phyloP scores from a whole-genome alignment of 345 rosid species.

The Clausena lansium region DNA sequence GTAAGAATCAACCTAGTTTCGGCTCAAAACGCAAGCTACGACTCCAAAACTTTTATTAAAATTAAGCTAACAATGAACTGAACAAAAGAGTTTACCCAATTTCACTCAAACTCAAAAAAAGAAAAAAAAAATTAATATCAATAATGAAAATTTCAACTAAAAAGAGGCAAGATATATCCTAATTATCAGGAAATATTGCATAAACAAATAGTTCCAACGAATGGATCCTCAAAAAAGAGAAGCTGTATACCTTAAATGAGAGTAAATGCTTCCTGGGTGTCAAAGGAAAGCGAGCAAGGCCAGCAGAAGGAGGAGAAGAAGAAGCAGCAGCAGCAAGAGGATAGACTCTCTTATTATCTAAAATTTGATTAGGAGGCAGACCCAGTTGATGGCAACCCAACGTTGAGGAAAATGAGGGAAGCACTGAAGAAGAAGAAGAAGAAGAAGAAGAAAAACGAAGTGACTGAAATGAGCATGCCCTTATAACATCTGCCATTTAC shows the following conservation, averaged over 20 bases:
- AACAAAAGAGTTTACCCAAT: not conserved
- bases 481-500: constrained; percentile 66
- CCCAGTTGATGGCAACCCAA: constrained; percentile 35
- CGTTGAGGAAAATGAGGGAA: constrained; percentile 36
- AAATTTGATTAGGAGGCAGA: constrained; percentile 22
- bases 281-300: constrained; percentile 25
- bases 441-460: constrained; percentile 46
- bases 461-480: constrained; percentile 38
- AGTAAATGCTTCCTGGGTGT: constrained; percentile 34
- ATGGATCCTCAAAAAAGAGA: not conserved
- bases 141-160: not conserved
- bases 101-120: not conserved
- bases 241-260: constrained; percentile 45
- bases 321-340: constrained; percentile 19
- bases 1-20: not conserved
- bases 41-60: not conserved
- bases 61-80: not conserved
- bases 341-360: constrained; percentile 37
- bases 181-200: not conserved
- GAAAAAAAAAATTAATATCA: too few species aligned
- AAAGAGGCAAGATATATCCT: not conserved
- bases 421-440: constrained; percentile 32
- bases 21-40: not conserved
- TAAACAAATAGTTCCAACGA: constrained; percentile 4
- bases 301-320: constrained; percentile 23